Conservation (phyloP, 805 yeast species). For the Candida rishiriensis region DNA sequence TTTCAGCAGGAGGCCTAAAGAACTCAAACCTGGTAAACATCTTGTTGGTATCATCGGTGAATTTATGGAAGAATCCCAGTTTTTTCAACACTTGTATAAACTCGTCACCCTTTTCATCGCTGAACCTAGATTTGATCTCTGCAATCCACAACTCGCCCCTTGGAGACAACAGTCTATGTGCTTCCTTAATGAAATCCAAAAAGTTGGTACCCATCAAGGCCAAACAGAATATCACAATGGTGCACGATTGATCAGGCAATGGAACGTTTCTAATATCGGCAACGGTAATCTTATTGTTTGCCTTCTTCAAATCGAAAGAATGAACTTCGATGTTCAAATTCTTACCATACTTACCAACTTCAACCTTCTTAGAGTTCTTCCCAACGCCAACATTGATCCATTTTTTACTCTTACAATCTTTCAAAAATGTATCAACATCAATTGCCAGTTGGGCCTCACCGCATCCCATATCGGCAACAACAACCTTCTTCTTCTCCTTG, state of each 20-base stretch:
- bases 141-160: slow-evolving; percentile 97
- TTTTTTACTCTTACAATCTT: slow-evolving; percentile 17
- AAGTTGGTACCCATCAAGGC: slow-evolving; percentile 98
- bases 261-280: slow-evolving; percentile 95
- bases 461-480: slow-evolving; percentile 98
- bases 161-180: slow-evolving; percentile 79
- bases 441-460: slow-evolving; percentile 90
- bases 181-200: slow-evolving; percentile 86
- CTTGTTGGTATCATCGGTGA: slow-evolving; percentile 80
- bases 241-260: slow-evolving; percentile 68
- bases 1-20: slow-evolving; percentile 75
- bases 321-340: slow-evolving; percentile 61
- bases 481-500: slow-evolving; percentile 49
- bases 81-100: slow-evolving; percentile 75
- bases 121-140: slow-evolving; percentile 89
- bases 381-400: slow-evolving; percentile 27
- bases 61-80: slow-evolving; percentile 81
- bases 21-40: slow-evolving; percentile 96
- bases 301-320: slow-evolving; percentile 86
- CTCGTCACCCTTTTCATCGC: slow-evolving; percentile 71
- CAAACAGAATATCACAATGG: slow-evolving; percentile 87
- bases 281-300: slow-evolving; percentile 89
- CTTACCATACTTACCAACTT: slow-evolving; percentile 20
- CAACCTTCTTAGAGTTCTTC: slow-evolving; percentile 28
- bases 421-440: slow-evolving; percentile 52